These are phyloP conservation scores for Stemphylium lycopersici DNA, from an alignment of 2,329 filamentous ascomycete species.

Conservation along the genomic window DNA sequence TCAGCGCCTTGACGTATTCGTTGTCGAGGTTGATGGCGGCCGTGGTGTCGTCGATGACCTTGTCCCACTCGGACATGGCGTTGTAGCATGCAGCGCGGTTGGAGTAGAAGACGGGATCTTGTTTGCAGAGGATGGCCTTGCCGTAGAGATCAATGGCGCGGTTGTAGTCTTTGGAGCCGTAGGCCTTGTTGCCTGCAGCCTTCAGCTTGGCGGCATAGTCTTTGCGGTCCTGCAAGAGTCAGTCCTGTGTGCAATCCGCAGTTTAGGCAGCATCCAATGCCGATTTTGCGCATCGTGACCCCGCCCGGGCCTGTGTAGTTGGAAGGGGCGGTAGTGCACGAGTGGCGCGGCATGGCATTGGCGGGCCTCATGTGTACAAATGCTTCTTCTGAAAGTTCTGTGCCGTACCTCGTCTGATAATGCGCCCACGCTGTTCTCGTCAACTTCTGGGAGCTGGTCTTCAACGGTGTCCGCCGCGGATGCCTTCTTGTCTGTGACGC, in stretches of 20 bases:
- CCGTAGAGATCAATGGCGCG: constrained; percentile 93
- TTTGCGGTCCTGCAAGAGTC: constrained; percentile 72
- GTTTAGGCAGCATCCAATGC: background rate
- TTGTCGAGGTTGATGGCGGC: constrained; percentile 92
- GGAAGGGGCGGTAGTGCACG: background rate
- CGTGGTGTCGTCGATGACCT: constrained; percentile 95
- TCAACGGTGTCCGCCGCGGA: constrained; percentile 46
- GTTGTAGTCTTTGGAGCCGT: constrained; percentile 91
- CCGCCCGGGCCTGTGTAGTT: background rate
- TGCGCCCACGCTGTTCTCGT: constrained; percentile 52
- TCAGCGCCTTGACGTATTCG: constrained; percentile 96
- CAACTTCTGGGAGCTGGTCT: constrained; percentile 58
- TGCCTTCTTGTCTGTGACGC: constrained; percentile 44
- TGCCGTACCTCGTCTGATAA: constrained; percentile 51
- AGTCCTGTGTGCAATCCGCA: constrained; percentile 10
- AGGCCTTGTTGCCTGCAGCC: constrained; percentile 94
- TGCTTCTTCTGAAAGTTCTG: background rate
- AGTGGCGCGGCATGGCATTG: background rate
- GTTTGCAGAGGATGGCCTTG: constrained; percentile 94
- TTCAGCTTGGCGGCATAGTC: constrained; percentile 91
- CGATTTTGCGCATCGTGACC: background rate
- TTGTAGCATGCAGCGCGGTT: constrained; percentile 98
- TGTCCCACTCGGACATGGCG: constrained; percentile 88
- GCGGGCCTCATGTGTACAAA: background rate
- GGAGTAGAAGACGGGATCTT: constrained; percentile 97